A percentile compares a stretch with the other conserved stretches of the same genome.
Conservation (phyloP, 352 stramenopile genomes). For the Elongisporangium prolatum region DNA sequence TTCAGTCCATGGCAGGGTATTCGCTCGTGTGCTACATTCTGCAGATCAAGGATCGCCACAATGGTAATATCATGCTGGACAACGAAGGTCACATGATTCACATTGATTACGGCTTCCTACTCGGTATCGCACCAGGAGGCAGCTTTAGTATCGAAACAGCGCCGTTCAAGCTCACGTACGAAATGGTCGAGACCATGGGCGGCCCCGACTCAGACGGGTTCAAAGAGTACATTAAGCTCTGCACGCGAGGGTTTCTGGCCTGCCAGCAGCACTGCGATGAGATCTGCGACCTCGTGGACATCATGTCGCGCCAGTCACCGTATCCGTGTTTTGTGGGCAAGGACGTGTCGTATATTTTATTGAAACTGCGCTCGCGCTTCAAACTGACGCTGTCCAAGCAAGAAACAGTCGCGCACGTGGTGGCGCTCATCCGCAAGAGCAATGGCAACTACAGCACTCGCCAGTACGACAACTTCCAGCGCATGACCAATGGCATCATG, state of each 20-base stretch:
- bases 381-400: slow-evolving; percentile 85
- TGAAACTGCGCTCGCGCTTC: slow-evolving; percentile 84
- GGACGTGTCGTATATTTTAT: slow-evolving; percentile 79
- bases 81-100: slow-evolving; percentile 98
- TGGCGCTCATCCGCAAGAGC: slow-evolving; percentile 89
- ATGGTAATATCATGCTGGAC: slow-evolving; percentile 99
- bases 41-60: slow-evolving; percentile 99
- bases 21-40: slow-evolving; percentile 98
- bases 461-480: slow-evolving; percentile 94
- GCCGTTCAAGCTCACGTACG: slow-evolving; percentile 99
- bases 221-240: slow-evolving; percentile 97
- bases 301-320: slow-evolving; percentile 94
- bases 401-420: slow-evolving; percentile 87
- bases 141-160: slow-evolving; percentile 98
- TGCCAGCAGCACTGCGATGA: slow-evolving; percentile 94
- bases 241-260: slow-evolving; percentile 96
- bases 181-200: slow-evolving; percentile 98
- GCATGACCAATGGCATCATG: slow-evolving; percentile 92
- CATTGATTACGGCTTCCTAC: slow-evolving; percentile 99
- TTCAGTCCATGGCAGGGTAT: slow-evolving; percentile 97
- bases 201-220: slow-evolving; percentile 89
- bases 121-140: slow-evolving; percentile 97
- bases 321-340: slow-evolving; percentile 95
- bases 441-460: slow-evolving; percentile 92
- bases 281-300: slow-evolving; percentile 96